phyloP scores from a whole-genome alignment of 257 asterid species.

The Solanum chilense region DNA sequence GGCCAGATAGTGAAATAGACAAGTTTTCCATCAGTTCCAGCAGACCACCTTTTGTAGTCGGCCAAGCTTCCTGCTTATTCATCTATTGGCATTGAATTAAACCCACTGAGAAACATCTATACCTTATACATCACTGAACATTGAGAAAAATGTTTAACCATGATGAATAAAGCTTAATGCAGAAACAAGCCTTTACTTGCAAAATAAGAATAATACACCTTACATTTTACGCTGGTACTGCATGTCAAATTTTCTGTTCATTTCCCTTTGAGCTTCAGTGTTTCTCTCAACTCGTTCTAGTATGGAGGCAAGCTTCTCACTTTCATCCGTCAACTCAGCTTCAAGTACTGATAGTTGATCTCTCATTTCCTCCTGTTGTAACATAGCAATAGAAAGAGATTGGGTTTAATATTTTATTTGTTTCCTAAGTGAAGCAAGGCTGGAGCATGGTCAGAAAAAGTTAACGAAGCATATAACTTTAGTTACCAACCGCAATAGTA shows the following conservation, averaged over 20 bases:
- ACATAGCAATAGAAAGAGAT: neutral
- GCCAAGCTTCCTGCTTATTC: neutral
- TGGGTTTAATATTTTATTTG: neutral
- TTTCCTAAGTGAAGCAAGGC: neutral
- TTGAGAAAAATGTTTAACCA: neutral
- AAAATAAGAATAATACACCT: constrained; percentile 7
- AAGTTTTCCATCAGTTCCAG: neutral
- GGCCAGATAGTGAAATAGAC: neutral
- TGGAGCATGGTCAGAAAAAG: neutral
- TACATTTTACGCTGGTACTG: constrained; percentile 77
- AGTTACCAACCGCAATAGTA: constrained; percentile 44
- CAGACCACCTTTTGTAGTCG: neutral
- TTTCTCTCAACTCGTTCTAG: constrained; percentile 31
- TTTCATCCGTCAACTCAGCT: constrained; percentile 36
- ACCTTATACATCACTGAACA: neutral
- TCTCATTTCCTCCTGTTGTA: constrained; percentile 67
- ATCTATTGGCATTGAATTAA: neutral
- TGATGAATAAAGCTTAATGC: neutral
- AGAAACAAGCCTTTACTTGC: neutral
- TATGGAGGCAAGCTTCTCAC: constrained; percentile 34
- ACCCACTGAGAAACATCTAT: neutral
- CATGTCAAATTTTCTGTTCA: constrained; percentile 57
- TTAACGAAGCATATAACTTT: neutral
- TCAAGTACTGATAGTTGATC: constrained; percentile 51
- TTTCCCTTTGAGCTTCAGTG: constrained; percentile 44